phyloP scores from a whole-genome alignment of 441 rosid genomes.

The Gossypium gossypioides region DNA sequence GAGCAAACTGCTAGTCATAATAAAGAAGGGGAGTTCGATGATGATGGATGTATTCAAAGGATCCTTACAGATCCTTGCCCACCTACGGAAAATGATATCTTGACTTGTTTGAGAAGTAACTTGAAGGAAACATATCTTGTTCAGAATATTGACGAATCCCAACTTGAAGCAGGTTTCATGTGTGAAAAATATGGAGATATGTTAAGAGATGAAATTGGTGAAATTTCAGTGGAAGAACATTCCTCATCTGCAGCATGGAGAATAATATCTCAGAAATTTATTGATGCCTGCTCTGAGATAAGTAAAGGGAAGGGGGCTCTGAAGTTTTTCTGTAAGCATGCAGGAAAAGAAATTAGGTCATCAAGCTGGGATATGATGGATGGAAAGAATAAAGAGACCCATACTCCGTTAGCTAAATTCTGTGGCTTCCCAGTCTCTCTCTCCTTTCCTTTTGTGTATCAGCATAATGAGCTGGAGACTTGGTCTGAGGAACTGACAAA shows the following conservation, averaged over 20 bases:
- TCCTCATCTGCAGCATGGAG: conserved; percentile 75
- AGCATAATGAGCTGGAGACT: conserved; percentile 36
- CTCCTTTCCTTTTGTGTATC: conserved; percentile 27
- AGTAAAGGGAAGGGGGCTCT: conserved; percentile 32
- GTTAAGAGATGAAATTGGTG: conserved; percentile 54
- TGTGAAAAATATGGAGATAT: conserved; percentile 22
- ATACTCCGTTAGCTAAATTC: conserved; percentile 48
- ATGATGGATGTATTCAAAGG: conserved; percentile 39
- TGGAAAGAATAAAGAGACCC: conserved; percentile 26
- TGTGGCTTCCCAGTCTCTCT: conserved; percentile 39
- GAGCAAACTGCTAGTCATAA: conserved; percentile 26
- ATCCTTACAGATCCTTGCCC: conserved; percentile 63
- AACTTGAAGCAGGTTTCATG: conserved; percentile 26
- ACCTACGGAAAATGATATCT: conserved; percentile 57
- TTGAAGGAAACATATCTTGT: conserved; percentile 22
- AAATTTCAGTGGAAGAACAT: conserved; percentile 64
- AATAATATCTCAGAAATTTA: conserved; percentile 49
- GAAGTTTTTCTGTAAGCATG: conserved; percentile 63
- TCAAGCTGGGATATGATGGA: conserved; percentile 32
- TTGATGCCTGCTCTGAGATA: conserved; percentile 46
- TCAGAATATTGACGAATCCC: conserved; percentile 22
- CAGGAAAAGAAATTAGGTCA: conserved; percentile 30
- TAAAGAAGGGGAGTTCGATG: conserved; percentile 33
- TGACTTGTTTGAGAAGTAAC: conserved; percentile 40
- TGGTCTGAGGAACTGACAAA: conserved; percentile 38